A percentile compares a stretch with the other conserved stretches of the same genome.
Conservation (phyloP, 2,329 filamentous ascomycete species). For the Reticulascus tulasneorum region DNA sequence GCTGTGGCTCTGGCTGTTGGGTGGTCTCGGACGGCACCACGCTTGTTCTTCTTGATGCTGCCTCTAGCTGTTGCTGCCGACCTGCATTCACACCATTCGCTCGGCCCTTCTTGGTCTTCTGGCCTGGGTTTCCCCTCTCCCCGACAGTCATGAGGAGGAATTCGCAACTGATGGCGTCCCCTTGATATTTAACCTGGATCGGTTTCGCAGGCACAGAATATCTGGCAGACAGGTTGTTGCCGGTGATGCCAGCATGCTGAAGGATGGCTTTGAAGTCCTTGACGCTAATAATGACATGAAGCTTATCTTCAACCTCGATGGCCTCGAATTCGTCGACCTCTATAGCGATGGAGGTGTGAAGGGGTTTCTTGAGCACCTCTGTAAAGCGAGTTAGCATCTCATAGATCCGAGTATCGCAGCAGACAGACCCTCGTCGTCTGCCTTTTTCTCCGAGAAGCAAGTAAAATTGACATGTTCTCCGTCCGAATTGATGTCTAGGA, state of each 20-base stretch:
- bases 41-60: slow-evolving; percentile 41
- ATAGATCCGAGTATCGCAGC: background rate
- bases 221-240: slow-evolving; percentile 60
- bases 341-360: slow-evolving; percentile 75
- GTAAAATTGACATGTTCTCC: slow-evolving; percentile 73
- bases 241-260: slow-evolving; percentile 67
- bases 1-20: slow-evolving; percentile 17
- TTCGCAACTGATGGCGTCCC: slow-evolving; percentile 66
- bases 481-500: slow-evolving; percentile 73
- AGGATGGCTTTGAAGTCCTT: slow-evolving; percentile 80
- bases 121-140: slow-evolving; percentile 49
- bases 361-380: slow-evolving; percentile 75
- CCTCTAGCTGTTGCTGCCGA: slow-evolving; percentile 41
- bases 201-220: slow-evolving; percentile 71
- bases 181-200: slow-evolving; percentile 67
- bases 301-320: slow-evolving; percentile 68
- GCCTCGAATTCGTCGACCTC: slow-evolving; percentile 74
- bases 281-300: slow-evolving; percentile 77
- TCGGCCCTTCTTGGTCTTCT: slow-evolving; percentile 40
- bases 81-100: slow-evolving; percentile 35
- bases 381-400: slow-evolving; percentile 10
- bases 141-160: slow-evolving; percentile 82
- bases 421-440: slow-evolving; percentile 50
- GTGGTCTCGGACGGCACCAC: slow-evolving; percentile 30
- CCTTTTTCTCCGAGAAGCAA: slow-evolving; percentile 76